Conservation (phyloP, 1,284 basidiomycete species). For the Clitocybe nebularis region DNA sequence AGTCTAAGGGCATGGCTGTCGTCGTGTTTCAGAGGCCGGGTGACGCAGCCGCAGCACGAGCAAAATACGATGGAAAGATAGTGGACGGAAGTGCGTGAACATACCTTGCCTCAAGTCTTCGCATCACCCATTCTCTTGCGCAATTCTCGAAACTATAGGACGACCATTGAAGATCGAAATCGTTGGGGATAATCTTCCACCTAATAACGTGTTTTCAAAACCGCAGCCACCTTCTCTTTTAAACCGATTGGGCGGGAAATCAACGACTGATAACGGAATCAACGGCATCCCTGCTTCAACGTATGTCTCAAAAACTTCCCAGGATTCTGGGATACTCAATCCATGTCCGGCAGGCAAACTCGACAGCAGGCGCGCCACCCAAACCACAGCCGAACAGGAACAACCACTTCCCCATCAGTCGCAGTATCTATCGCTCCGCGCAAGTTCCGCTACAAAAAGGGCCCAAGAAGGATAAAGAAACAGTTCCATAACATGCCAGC, state of each 20-base stretch:
- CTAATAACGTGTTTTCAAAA: slow-evolving; percentile 17
- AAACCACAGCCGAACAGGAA: slow-evolving; percentile 17
- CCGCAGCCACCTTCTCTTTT: slow-evolving; percentile 24
- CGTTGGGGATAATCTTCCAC: slow-evolving; percentile 40
- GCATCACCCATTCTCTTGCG: slow-evolving; percentile 1
- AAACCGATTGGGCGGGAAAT: slow-evolving; percentile 22
- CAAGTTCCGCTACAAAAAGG: slow-evolving; percentile 50
- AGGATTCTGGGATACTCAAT: too few relatives aligned
- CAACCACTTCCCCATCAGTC: slow-evolving; percentile 15
- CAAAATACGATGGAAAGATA: slow-evolving; percentile 70
- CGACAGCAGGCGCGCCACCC: slow-evolving; percentile 1
- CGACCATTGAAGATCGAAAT: slow-evolving; percentile 69
- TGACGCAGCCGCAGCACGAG: slow-evolving; percentile 57
- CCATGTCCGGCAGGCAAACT: too few relatives aligned
- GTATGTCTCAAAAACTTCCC: slow-evolving; percentile 7
- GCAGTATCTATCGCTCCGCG: slow-evolving; percentile 24
- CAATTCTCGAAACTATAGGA: slow-evolving; percentile 32
- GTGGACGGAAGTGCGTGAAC: slow-evolving; percentile 65
- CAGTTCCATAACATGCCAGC: slow-evolving; percentile 20
- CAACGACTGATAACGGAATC: slow-evolving; percentile 5
- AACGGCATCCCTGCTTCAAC: slow-evolving; percentile 5
- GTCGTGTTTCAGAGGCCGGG: slow-evolving; percentile 57
- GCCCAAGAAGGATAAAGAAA: slow-evolving; percentile 63
- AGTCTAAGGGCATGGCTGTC: slow-evolving; percentile 73
- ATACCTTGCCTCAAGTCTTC: neutral